Percentiles rank a stretch among this genome's conserved stretches.
Evolutionary conservation across 164 flowering plant species (phyloP).

Genomic region (Brasenia schreberi): DNA sequence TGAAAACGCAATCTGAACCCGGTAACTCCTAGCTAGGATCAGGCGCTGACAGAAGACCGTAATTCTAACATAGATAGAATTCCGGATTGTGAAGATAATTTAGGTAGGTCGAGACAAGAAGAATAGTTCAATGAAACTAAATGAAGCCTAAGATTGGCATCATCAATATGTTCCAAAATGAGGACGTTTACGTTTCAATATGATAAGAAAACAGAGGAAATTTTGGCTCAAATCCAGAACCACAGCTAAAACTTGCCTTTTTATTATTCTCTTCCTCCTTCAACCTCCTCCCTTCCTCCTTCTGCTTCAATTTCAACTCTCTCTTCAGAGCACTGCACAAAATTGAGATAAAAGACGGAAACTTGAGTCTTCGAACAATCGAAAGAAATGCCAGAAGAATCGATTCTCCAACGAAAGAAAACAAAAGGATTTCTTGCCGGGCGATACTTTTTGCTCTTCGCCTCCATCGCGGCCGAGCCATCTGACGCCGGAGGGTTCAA

Average conservation of each 20-base stretch:
- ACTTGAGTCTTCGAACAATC: background rate
- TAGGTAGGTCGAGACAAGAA: no score
- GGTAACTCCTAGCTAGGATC: no score
- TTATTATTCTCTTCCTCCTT: conserved; percentile 4
- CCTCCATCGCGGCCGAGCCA: background rate
- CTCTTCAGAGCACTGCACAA: conserved; percentile 3
- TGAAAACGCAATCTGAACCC: no score
- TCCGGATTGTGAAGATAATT: no score
- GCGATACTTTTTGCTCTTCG: conserved; percentile 4
- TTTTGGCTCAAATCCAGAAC: background rate
- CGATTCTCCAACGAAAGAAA: background rate
- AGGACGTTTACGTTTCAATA: background rate
- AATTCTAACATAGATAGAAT: no score
- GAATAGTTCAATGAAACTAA: no score
- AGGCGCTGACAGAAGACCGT: no score
- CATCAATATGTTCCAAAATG: background rate
- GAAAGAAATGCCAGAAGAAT: background rate
- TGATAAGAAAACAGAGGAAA: background rate
- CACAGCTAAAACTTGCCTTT: background rate
- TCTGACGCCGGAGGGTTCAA: background rate
- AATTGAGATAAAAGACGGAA: background rate
- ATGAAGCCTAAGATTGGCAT: no score
- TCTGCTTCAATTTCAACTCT: conserved; percentile 4
- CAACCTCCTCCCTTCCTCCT: background rate
- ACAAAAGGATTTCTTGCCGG: background rate